Percentiles rank a stretch among this genome's conserved stretches.
Evolutionary conservation across 2,329 filamentous ascomycete genomes (phyloP).

Genomic region (Claviceps arundinis): DNA sequence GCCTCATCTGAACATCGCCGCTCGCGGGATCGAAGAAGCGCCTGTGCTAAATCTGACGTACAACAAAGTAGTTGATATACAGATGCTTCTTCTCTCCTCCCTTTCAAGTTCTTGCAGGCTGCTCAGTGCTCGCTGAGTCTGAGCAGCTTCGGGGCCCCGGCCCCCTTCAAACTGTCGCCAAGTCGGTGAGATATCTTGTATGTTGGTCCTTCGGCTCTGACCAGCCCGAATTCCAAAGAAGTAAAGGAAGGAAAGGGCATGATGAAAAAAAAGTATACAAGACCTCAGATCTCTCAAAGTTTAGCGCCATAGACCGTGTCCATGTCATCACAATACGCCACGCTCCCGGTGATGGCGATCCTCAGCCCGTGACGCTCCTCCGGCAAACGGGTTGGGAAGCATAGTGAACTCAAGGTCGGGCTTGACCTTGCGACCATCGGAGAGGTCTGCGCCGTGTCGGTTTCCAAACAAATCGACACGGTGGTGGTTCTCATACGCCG

Average conservation of each 20-base stretch:
- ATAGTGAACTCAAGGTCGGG: conserved; percentile 31
- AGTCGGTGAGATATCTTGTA: neutral
- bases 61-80: neutral
- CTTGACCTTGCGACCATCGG: conserved; percentile 29
- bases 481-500: conserved; percentile 36
- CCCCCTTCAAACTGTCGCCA: neutral
- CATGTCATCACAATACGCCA: conserved; percentile 23
- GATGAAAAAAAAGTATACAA: neutral
- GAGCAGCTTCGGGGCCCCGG: too few relatives aligned
- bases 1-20: neutral
- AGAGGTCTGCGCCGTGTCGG: conserved; percentile 20
- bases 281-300: neutral
- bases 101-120: too few relatives aligned
- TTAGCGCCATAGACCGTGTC: neutral
- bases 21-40: neutral
- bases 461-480: conserved; percentile 37
- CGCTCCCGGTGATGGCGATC: conserved; percentile 28
- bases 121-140: too few relatives aligned
- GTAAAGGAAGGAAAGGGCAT: neutral
- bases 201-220: neutral
- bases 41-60: neutral
- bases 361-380: conserved; percentile 16
- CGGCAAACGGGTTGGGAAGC: conserved; percentile 32
- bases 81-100: neutral
- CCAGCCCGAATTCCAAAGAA: too few relatives aligned